Base-by-base conservation (phyloP, 2,329 filamentous ascomycete species). In the Blastomyces percursus region DNA sequence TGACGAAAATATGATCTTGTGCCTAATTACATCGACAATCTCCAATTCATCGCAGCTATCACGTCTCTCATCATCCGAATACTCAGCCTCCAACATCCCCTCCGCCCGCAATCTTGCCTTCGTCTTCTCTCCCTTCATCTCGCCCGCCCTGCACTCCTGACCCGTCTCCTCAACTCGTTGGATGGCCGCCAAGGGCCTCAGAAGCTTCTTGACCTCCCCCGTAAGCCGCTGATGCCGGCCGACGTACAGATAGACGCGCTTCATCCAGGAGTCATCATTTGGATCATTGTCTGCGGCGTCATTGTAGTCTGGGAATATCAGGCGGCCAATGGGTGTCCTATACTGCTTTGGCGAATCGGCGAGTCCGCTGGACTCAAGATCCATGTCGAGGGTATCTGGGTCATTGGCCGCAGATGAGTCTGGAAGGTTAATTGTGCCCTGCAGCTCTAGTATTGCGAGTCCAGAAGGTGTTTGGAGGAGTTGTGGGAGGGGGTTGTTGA, bases 381-480 rank as follows among this genome's bases (percentile, higher is more conserved):
- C 62, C 9, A 48, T 63, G 24, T 64, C 64, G 44, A 75, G 65
- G 5, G 71, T 58, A 27, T 72, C 66, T 32, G 73, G 67, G n/a
- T 72, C 68, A 32, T 70, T 42, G 44, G 62, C 61, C 9, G 70
- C 64, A n/a, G 66, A 69, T 38, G 73, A 67, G 1, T 76, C 66
- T 21, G 90, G 86, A 0, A 91, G 80, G 74, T 95, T 93, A 76
- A 99, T 87, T 16, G 85, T 90, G 65, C 92, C 94, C 79, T 99
- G 94, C 16, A 99, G 84, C 77, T 97, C 94, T 63, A 99, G 80
- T 55, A 99, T 81, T 21, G 93, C 93, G 50, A 96, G 84, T 59
- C 94, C 94, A 0, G 89, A 86, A 0, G 94, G 94, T 0, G 93
- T 96, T 69, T 92, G 89, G 19, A 97, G 84, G 65, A 96, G 81